Evolutionary conservation across 2,329 filamentous ascomycete genomes (phyloP).

Genomic region (Sordariomycetes sp.): DNA sequence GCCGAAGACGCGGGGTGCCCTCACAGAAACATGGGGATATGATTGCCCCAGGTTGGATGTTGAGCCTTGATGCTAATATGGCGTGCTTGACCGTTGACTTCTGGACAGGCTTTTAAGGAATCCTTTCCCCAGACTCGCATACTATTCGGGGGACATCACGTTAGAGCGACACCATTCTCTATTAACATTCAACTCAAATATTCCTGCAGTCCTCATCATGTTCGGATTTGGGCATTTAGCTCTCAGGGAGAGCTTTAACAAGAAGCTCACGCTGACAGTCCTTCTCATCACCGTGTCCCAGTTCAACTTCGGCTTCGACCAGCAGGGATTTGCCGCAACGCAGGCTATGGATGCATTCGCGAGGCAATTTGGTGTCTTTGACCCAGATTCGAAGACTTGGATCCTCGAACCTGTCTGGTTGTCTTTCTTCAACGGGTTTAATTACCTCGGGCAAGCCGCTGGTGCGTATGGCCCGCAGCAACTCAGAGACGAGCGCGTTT

Average conservation of each 20-base stretch:
- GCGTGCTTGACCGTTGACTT: too few relatives aligned
- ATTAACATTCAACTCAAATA: too few relatives aligned
- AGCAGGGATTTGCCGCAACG: constrained; percentile 19
- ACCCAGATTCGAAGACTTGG: not conserved
- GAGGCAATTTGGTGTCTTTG: constrained; percentile 14
- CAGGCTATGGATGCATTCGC: constrained; percentile 21
- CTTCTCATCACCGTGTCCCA: constrained; percentile 18
- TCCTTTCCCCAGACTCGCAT: too few relatives aligned
- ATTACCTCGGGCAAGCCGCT: constrained; percentile 2
- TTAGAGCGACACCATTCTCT: too few relatives aligned
- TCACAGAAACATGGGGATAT: too few relatives aligned
- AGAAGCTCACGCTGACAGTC: constrained; percentile 4
- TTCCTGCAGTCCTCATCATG: too few relatives aligned
- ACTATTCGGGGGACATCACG: too few relatives aligned
- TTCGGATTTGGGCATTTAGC: too few relatives aligned
- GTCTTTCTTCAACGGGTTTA: constrained; percentile 2
- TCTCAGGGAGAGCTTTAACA: constrained; percentile 6
- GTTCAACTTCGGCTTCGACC: constrained; percentile 25
- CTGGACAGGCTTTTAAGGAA: too few relatives aligned
- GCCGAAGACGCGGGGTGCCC: too few relatives aligned
- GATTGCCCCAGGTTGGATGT: too few relatives aligned
- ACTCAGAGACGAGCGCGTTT: not conserved
- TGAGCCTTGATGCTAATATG: too few relatives aligned
- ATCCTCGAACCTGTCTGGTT: constrained; percentile 1
- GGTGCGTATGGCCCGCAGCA: not conserved